Conservation (phyloP, 2,329 filamentous ascomycete species). For the Curvularia lunata region DNA sequence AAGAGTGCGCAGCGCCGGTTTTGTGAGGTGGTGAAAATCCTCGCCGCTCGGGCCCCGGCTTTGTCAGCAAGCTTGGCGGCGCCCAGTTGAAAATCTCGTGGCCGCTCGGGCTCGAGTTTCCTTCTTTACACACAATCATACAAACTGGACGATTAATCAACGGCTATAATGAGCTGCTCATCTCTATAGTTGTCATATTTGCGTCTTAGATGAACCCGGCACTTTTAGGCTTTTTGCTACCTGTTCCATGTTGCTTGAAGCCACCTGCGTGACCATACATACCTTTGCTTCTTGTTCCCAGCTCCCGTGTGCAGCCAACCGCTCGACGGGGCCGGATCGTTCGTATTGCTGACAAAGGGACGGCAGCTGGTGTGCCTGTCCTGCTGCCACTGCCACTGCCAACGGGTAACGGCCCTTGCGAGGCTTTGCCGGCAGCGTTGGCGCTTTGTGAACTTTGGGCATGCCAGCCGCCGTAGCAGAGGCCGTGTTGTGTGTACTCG, state of each 20-base stretch:
- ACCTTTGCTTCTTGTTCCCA: not conserved
- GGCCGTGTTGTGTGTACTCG: not conserved
- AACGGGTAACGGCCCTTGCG: not conserved
- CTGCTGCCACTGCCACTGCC: not conserved
- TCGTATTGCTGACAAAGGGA: not conserved
- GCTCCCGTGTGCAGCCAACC: not conserved
- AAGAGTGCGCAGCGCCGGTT: conserved; percentile 6
- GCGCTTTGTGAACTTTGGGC: conserved; percentile 2
- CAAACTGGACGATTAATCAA: conserved; percentile 55
- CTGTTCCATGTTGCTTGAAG: conserved; percentile 42
- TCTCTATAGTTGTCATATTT: conserved; percentile 56
- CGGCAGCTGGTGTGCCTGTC: not conserved
- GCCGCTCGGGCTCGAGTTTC: conserved; percentile 16
- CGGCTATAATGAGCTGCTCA: conserved; percentile 44
- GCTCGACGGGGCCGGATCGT: not conserved
- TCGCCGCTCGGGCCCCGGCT: conserved; percentile 20
- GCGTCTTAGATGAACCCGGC: conserved; percentile 50
- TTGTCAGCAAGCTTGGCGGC: conserved; percentile 27
- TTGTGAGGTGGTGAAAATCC: conserved; percentile 20
- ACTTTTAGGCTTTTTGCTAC: conserved; percentile 48
- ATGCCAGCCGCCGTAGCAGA: conserved; percentile 1
- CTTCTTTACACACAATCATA: conserved; percentile 51
- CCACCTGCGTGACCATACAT: conserved; percentile 51
- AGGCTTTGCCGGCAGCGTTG: not conserved
- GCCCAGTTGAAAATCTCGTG: conserved; percentile 27